phyloP scores from a whole-genome alignment of 768 basidiomycete genomes.

The Mrakia hoshinonis region DNA sequence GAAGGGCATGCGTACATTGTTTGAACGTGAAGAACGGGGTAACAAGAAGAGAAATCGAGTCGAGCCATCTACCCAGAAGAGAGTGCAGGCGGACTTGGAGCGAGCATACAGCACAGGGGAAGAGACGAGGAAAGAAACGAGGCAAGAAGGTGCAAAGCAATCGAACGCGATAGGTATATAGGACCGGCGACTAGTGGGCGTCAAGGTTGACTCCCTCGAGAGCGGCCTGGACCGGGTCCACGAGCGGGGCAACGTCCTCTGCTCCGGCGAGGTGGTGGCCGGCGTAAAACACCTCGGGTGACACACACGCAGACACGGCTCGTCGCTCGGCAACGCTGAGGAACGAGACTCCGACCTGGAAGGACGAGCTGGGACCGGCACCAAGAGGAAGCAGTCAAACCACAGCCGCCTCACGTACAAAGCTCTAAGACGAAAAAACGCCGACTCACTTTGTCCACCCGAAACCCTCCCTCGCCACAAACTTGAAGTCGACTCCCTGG shows the following conservation, averaged over 20 bases:
- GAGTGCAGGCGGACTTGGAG: background rate
- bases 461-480: constrained; percentile 94
- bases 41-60: constrained; percentile 1
- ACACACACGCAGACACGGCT: constrained; percentile 88
- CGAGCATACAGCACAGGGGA: background rate
- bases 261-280: constrained; percentile 3
- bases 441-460: constrained; percentile 63
- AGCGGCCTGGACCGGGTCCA: constrained; percentile 27
- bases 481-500: constrained; percentile 86
- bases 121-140: background rate
- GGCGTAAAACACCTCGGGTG: constrained; percentile 75
- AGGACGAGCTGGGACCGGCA: constrained; percentile 9
- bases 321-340: constrained; percentile 73
- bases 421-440: constrained; percentile 41
- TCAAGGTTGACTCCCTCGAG: constrained; percentile 1
- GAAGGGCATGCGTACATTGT: background rate
- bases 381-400: background rate
- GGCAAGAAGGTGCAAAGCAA: constrained; percentile 6
- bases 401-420: background rate
- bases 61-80: background rate
- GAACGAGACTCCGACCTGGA: constrained; percentile 88
- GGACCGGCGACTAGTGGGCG: background rate
- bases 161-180: background rate
- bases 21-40: background rate
- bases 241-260: constrained; percentile 8